These are phyloP conservation scores for Arachis hypogaea DNA, from an alignment of 306 rosid species.

Conservation along the genomic window DNA sequence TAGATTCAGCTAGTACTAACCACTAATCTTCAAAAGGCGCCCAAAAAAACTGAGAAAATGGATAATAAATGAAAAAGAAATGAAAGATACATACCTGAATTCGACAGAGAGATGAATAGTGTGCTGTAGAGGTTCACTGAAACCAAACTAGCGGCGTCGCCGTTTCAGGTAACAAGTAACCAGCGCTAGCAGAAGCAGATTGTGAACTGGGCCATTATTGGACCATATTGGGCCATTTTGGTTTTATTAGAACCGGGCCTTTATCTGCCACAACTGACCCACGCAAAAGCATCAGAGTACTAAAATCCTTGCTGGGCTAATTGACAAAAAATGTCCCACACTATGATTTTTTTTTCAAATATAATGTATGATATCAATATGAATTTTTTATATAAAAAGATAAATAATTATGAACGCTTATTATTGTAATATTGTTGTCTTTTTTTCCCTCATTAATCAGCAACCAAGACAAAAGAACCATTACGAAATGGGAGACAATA, in stretches of 20 bases:
- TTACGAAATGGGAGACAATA: neutral
- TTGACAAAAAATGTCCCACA: too few relatives aligned
- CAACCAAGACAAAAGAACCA: too few relatives aligned
- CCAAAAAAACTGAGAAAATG: neutral
- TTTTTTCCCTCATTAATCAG: neutral
- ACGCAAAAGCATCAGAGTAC: neutral
- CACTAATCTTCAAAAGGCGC: neutral
- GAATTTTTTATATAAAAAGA: neutral
- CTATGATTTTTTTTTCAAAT: too few relatives aligned
- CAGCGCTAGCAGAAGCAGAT: neutral
- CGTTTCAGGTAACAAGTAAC: neutral
- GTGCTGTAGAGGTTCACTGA: neutral
- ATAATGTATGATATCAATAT: too few relatives aligned
- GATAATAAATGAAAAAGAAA: neutral
- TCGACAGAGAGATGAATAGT: neutral
- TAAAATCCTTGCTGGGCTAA: too few relatives aligned
- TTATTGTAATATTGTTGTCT: neutral
- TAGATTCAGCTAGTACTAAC: neutral
- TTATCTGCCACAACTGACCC: neutral
- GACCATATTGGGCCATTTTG: too few relatives aligned
- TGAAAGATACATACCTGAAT: constrained; percentile 14
- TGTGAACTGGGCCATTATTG: neutral
- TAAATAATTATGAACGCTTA: neutral
- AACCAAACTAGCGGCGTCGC: neutral
- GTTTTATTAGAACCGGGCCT: neutral